Conservation (phyloP, 768 basidiomycete genomes). For the Tephrocybe rancida region DNA sequence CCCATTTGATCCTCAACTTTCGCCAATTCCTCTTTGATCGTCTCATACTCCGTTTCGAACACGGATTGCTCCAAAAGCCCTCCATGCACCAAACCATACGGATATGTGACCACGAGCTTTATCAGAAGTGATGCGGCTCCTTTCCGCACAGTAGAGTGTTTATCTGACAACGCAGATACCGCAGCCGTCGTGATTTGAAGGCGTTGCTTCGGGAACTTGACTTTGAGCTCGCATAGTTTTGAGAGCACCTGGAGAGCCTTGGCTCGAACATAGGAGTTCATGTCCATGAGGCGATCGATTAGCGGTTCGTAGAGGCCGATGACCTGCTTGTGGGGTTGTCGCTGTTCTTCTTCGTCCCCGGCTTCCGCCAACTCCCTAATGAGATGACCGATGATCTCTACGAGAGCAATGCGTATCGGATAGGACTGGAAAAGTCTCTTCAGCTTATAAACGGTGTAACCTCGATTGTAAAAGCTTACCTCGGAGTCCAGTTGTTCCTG, state of each 20-base stretch:
- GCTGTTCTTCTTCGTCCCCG: conserved; percentile 38
- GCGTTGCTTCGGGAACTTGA: conserved; percentile 88
- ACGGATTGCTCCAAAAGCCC: conserved; percentile 72
- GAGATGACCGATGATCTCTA: conserved; percentile 87
- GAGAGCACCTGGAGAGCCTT: conserved; percentile 82
- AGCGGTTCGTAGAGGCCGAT: conserved; percentile 81
- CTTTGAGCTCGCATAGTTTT: conserved; percentile 72
- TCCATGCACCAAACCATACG: conserved; percentile 83
- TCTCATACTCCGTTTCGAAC: conserved; percentile 75
- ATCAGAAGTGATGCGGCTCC: conserved; percentile 76
- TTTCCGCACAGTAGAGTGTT: conserved; percentile 86
- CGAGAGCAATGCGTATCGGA: conserved; percentile 92
- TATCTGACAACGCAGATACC: conserved; percentile 84
- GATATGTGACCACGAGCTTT: conserved; percentile 82
- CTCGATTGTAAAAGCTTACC: conserved; percentile 40
- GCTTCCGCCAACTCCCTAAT: conserved; percentile 78
- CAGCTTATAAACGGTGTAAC: neutral
- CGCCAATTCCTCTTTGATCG: conserved; percentile 62
- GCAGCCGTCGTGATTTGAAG: conserved; percentile 76
- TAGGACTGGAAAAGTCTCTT: conserved; percentile 64
- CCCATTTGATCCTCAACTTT: conserved; percentile 71
- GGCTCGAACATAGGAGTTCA: conserved; percentile 87
- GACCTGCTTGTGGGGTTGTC: conserved; percentile 71
- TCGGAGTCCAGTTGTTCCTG: conserved; percentile 90
- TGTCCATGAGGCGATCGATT: conserved; percentile 84